Base-by-base conservation (phyloP, 495 filamentous ascomycete genomes). In the Daldinia childiae region DNA sequence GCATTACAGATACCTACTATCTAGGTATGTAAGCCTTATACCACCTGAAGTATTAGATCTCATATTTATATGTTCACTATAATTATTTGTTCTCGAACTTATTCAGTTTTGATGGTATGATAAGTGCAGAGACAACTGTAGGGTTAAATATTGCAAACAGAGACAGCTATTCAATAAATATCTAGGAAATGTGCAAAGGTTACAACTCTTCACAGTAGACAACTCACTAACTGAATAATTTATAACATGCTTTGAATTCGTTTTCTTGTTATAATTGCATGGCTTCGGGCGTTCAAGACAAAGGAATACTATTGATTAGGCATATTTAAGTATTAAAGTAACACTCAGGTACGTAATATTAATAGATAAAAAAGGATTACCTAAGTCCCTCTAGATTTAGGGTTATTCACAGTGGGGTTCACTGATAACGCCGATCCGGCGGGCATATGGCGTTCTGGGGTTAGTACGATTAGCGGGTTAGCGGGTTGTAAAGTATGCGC, bases 351-450 rank as follows among this genome's bases (percentile, higher is more conserved):
- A 54, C 51, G n/a, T 29, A 54, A 29, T 48, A 24, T 48, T 48
- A 48, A 48, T 48, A 48, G 43, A 48, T 48, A 48, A 48, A 48
- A 48, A 48, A 11, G 4, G 43, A 48, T 48, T 48, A 48, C 43
- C 17, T 48, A 48, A 48, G 43, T 52, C 48, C 48, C 26, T 54
- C 1, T 1, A 57, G 29, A 57, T 48, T 64, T 45, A 39, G 57
- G 59, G 43, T 55, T 45, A n/a, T 6, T 29, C 11, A 11, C 14
- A 63, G 69, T 68, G 69, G 69, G 57, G 60, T 21, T 15, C 39
- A n/a, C 27, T 56, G 43, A 61, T 65, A 69, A 69, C 62, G 66
- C 71, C 65, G 71, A 73, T 62, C 57, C 62, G 65, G 66, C 71
- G 65, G 65, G 60, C 60, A 61, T 15, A 39, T 9, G 30, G n/a